A percentile compares a stretch with the other conserved stretches of the same genome.
These are phyloP conservation scores for Limnanthes douglasii DNA, from an alignment of 345 rosid species.

Conservation along the genomic window DNA sequence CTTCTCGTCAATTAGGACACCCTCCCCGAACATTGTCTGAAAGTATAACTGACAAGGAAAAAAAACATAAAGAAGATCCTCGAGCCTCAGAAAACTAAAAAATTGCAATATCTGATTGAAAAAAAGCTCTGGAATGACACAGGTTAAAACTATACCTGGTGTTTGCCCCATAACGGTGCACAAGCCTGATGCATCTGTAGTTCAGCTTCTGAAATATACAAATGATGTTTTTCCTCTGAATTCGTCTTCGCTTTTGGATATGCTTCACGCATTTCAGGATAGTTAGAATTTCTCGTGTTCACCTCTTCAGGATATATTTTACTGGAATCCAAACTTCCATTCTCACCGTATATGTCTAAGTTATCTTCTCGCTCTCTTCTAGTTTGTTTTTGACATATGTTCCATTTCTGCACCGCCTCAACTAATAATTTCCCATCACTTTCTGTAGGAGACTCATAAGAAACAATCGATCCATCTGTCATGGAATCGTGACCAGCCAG, in stretches of 20 bases:
- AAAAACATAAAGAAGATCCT: slow-evolving; percentile 8
- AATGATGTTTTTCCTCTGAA: slow-evolving; percentile 43
- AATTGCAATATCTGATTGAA: neutral
- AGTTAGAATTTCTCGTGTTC: slow-evolving; percentile 17
- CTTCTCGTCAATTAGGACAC: slow-evolving; percentile 17
- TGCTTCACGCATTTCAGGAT: slow-evolving; percentile 14
- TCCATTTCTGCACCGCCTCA: slow-evolving; percentile 78
- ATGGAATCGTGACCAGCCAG: slow-evolving; percentile 23
- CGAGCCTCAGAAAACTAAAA: neutral
- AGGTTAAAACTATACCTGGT: slow-evolving; percentile 28
- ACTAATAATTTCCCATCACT: slow-evolving; percentile 53
- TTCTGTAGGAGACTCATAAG: slow-evolving; percentile 37
- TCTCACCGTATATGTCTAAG: slow-evolving; percentile 73
- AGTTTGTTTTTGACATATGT: slow-evolving; percentile 52
- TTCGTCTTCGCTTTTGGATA: slow-evolving; percentile 15
- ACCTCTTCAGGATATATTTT: slow-evolving; percentile 69
- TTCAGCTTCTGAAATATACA: slow-evolving; percentile 81
- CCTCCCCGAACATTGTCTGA: slow-evolving; percentile 29
- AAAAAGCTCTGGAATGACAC: slow-evolving; percentile 5
- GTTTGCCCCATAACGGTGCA: slow-evolving; percentile 65
- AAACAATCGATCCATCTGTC: slow-evolving; percentile 13
- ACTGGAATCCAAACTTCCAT: slow-evolving; percentile 38
- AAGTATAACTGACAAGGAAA: slow-evolving; percentile 39
- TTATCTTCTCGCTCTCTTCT: slow-evolving; percentile 65
- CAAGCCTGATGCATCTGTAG: slow-evolving; percentile 42